Evolutionary conservation across 31 red algal species (phyloP).

Genomic region (Odonthalia washingtoniensis): DNA sequence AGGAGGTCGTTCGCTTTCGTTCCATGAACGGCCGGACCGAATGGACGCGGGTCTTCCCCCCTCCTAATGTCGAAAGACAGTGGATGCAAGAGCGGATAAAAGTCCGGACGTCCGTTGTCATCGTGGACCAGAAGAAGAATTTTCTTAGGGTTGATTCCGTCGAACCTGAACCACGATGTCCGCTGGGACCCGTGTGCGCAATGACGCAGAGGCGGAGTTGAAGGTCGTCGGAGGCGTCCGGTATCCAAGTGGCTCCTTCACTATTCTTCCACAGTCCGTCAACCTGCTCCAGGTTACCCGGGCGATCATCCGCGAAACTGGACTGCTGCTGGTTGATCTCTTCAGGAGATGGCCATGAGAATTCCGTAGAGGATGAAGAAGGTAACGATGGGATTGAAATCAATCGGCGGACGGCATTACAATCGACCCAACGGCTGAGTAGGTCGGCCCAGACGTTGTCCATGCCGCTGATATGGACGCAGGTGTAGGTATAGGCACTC

Average conservation of each 20-base stretch:
- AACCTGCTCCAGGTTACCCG: neutral
- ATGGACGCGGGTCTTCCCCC: constrained; percentile 18
- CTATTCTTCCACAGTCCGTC: neutral
- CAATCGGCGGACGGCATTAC: constrained; percentile 5
- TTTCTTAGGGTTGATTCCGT: neutral
- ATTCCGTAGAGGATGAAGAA: neutral
- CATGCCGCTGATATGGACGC: constrained; percentile 21
- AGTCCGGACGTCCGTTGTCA: neutral
- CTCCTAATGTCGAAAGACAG: constrained; percentile 18
- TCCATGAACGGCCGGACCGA: constrained; percentile 21
- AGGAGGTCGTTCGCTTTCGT: no score
- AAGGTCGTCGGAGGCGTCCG: neutral
- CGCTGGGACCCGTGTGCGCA: constrained; percentile 1
- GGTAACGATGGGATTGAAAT: constrained; percentile 6
- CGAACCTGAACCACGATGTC: constrained; percentile 6
- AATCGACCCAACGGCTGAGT: neutral
- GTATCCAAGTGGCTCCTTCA: constrained; percentile 27
- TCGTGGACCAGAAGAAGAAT: neutral
- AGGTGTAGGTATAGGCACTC: constrained; percentile 11
- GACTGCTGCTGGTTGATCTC: neutral
- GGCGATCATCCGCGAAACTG: neutral
- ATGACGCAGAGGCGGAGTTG: constrained; percentile 35
- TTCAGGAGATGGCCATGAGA: neutral
- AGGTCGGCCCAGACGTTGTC: no score
- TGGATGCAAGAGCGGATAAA: constrained; percentile 41